These are phyloP conservation scores for Picea mariana DNA, from an alignment of 83 land plant genomes.

Conservation along the genomic window DNA sequence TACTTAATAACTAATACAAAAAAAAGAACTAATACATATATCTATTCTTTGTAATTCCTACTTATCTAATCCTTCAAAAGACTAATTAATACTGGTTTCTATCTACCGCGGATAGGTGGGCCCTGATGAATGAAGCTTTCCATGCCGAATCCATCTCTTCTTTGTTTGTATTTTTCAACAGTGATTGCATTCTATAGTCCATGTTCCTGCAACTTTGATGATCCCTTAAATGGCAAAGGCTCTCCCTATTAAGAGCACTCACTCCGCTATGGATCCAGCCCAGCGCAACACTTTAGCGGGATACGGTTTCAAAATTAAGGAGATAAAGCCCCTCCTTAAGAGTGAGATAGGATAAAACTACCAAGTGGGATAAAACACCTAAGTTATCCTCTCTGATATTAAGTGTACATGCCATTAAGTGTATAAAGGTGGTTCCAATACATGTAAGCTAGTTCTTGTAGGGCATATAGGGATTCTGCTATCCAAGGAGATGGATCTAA, in stretches of 20 bases:
- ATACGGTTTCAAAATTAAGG: neutral
- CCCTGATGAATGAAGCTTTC: neutral
- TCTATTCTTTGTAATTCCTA: too few species aligned
- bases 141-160: conserved; percentile 7
- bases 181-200: too few species aligned
- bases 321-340: neutral
- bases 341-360: neutral
- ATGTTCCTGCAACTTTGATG: neutral
- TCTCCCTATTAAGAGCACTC: conserved; percentile 4
- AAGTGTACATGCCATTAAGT: too few species aligned
- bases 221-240: conserved; percentile 1
- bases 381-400: too few species aligned
- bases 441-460: too few species aligned
- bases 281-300: neutral
- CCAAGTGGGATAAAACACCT: neutral
- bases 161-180: neutral
- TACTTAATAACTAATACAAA: too few species aligned
- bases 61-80: too few species aligned
- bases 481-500: too few species aligned
- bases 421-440: too few species aligned
- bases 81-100: neutral
- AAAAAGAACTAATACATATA: too few species aligned
- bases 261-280: conserved; percentile 6
- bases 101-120: neutral
- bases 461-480: too few species aligned